A percentile compares a stretch with the other conserved stretches of the same genome.
These are phyloP conservation scores for Mycena kentingensis DNA, from an alignment of 768 basidiomycete genomes.

Conservation along the genomic window DNA sequence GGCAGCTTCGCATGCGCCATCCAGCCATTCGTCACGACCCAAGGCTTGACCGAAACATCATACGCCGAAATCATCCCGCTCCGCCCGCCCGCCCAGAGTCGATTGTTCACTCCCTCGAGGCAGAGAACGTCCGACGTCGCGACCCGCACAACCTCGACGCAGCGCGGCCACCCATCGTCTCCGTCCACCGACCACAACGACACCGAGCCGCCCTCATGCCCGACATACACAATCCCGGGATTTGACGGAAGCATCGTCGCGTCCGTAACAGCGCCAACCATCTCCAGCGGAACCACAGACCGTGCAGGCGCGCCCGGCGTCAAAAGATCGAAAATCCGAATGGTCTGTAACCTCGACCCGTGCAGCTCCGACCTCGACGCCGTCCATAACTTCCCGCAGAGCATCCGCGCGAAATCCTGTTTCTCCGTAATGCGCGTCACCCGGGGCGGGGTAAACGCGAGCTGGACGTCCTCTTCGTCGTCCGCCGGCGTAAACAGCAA, in stretches of 20 bases:
- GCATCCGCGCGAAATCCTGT: conserved; percentile 73
- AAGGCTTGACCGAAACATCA: conserved; percentile 72
- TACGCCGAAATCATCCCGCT: conserved; percentile 83
- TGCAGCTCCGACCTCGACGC: conserved; percentile 58
- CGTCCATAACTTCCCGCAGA: conserved; percentile 85
- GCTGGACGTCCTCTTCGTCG: conserved; percentile 43
- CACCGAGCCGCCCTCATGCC: conserved; percentile 89
- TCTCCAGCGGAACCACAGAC: conserved; percentile 62
- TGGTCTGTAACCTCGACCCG: conserved; percentile 61
- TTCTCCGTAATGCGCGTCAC: conserved; percentile 76
- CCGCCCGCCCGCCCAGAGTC: conserved; percentile 86
- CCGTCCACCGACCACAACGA: conserved; percentile 73
- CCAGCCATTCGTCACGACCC: conserved; percentile 89
- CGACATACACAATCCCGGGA: conserved; percentile 73
- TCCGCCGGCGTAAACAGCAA: conserved; percentile 64
- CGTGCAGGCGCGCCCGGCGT: conserved; percentile 56
- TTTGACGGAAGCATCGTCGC: conserved; percentile 74
- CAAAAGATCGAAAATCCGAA: conserved; percentile 81
- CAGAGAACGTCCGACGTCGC: conserved; percentile 79
- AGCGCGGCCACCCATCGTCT: conserved; percentile 59
- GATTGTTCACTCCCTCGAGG: conserved; percentile 80
- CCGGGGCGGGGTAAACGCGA: conserved; percentile 53
- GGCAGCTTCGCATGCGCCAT: conserved; percentile 72
- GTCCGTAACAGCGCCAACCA: conserved; percentile 80
- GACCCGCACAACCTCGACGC: conserved; percentile 78